These are phyloP conservation scores for Populus nigra DNA, from an alignment of 345 rosid species.

Conservation along the genomic window DNA sequence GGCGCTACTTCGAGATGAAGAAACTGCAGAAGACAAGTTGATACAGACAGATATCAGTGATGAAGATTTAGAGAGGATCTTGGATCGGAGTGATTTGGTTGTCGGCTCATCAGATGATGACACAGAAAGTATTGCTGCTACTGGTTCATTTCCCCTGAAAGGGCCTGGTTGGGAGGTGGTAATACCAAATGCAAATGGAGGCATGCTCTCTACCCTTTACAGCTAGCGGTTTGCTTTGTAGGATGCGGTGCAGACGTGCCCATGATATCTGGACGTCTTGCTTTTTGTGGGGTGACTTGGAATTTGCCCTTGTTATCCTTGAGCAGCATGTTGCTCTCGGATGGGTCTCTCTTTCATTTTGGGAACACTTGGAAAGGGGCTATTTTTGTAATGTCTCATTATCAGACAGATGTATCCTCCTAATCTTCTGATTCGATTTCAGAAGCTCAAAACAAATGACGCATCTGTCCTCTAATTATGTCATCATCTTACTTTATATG, in stretches of 20 bases:
- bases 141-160: constrained; percentile 47
- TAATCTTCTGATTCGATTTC: neutral
- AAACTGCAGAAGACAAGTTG: constrained; percentile 81
- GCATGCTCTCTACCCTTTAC: constrained; percentile 77
- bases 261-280: neutral
- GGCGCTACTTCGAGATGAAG: constrained; percentile 69
- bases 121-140: constrained; percentile 23
- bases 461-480: neutral
- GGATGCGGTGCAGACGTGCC: neutral
- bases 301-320: neutral
- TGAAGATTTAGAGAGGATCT: constrained; percentile 61
- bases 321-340: constrained; percentile 8
- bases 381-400: neutral
- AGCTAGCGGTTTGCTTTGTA: constrained; percentile 31
- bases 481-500: too few species aligned
- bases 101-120: constrained; percentile 20
- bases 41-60: constrained; percentile 82
- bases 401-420: neutral
- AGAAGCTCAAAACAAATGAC: neutral
- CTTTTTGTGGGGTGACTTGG: neutral
- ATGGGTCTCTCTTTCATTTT: neutral
- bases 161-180: constrained; percentile 99
- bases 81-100: constrained; percentile 76
- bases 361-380: neutral
- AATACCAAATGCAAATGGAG: constrained; percentile 60